Percentiles rank a stretch among this genome's conserved stretches.
These are phyloP conservation scores for Colletotrichum tropicale DNA, from an alignment of 2,329 filamentous ascomycete genomes.

Conservation along the genomic window DNA sequence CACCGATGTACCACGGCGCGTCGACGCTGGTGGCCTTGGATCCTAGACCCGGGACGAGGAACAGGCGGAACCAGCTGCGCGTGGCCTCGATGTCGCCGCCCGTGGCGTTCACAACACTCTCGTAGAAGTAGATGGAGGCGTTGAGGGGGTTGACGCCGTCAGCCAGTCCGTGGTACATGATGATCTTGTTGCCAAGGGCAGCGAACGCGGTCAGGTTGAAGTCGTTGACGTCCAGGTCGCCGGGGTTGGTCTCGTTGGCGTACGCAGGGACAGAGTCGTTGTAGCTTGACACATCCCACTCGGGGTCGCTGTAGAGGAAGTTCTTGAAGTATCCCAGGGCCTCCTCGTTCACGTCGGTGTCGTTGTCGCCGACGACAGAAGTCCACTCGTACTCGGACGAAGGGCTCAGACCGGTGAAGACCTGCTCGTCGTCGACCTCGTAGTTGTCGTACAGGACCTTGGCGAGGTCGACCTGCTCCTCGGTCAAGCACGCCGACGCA, in stretches of 20 bases:
- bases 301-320: constrained; percentile 37
- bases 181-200: constrained; percentile 42
- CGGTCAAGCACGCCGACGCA: constrained; percentile 42
- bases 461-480: constrained; percentile 39
- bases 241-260: constrained; percentile 39
- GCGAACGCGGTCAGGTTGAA: constrained; percentile 41
- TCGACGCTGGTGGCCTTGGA: constrained; percentile 40
- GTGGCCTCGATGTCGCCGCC: constrained; percentile 32
- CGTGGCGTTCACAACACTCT: constrained; percentile 43
- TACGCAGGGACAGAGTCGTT: constrained; percentile 30
- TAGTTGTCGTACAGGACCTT: constrained; percentile 33
- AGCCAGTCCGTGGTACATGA: constrained; percentile 47
- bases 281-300: constrained; percentile 34
- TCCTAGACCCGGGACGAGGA: constrained; percentile 53
- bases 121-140: constrained; percentile 39
- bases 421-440: constrained; percentile 30
- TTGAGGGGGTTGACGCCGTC: constrained; percentile 41
- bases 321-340: constrained; percentile 38
- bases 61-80: constrained; percentile 54
- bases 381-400: constrained; percentile 48
- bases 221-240: constrained; percentile 37
- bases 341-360: constrained; percentile 35
- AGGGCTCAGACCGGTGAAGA: constrained; percentile 44
- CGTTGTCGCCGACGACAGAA: constrained; percentile 31
- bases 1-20: constrained; percentile 45